Conservation (phyloP, 306 rosid species). For the Cyamopsis tetragonoloba region DNA sequence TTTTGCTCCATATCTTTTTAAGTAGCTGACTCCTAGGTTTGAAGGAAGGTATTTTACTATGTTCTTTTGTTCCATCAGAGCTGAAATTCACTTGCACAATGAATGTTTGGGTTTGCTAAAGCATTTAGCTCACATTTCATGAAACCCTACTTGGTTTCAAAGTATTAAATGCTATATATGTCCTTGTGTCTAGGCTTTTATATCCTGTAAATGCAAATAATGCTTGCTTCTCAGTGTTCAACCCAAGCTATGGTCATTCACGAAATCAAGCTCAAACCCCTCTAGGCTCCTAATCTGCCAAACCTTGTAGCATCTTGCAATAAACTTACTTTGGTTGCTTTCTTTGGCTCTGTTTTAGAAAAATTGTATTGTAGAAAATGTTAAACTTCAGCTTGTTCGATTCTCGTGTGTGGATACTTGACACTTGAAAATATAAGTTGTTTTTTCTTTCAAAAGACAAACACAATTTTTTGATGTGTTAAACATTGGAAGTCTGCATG, state of each 20-base stretch:
- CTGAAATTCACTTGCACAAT: not conserved
- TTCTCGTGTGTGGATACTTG: not conserved
- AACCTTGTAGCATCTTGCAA: not conserved
- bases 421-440: conserved; percentile 12
- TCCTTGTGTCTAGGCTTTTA: not conserved
- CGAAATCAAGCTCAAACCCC: not conserved
- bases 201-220: not conserved
- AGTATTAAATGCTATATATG: not conserved
- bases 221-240: conserved; percentile 1
- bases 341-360: not conserved
- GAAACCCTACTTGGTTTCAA: not conserved
- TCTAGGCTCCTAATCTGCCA: not conserved
- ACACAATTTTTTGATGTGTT: not conserved
- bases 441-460: not conserved
- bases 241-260: not conserved
- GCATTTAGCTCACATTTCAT: not conserved
- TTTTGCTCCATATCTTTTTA: conserved; percentile 6
- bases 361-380: not conserved
- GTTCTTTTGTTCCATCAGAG: not conserved
- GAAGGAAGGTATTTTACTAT: not conserved
- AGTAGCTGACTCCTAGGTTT: conserved; percentile 3
- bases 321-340: not conserved
- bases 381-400: not conserved
- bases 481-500: conserved; percentile 20
- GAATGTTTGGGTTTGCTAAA: not conserved